phyloP scores from a whole-genome alignment of 2,329 filamentous ascomycete species.

The Fusarium cicatricum region DNA sequence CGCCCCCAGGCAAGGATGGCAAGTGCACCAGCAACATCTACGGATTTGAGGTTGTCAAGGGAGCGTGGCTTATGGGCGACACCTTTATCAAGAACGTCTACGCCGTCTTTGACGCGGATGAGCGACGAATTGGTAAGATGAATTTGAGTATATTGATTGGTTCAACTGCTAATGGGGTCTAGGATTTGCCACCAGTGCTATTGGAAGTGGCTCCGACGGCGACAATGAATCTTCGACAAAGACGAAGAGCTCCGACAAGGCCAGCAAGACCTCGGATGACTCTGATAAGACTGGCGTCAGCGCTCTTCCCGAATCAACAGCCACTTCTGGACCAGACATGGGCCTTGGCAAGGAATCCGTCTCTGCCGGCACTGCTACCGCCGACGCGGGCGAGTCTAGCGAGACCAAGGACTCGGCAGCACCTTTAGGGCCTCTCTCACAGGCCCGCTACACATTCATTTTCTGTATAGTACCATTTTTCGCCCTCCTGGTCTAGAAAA shows the following conservation, averaged over 20 bases:
- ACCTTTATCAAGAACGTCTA: slow-evolving; percentile 93
- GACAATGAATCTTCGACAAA: slow-evolving; percentile 15
- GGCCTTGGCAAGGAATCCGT: slow-evolving; percentile 39
- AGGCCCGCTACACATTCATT: slow-evolving; percentile 38
- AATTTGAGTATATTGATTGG: fast-evolving
- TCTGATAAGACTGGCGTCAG: slow-evolving; percentile 26
- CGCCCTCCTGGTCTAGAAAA: slow-evolving; percentile 34
- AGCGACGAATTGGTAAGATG: slow-evolving; percentile 66
- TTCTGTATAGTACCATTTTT: slow-evolving; percentile 42
- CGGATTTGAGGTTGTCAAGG: slow-evolving; percentile 71
- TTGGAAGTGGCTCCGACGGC: slow-evolving; percentile 18
- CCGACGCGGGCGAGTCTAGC: slow-evolving; percentile 23
- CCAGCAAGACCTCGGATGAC: slow-evolving; percentile 25
- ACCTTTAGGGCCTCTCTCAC: slow-evolving; percentile 24
- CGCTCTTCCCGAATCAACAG: slow-evolving; percentile 20
- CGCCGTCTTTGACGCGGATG: slow-evolving; percentile 80
- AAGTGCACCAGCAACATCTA: slow-evolving; percentile 77
- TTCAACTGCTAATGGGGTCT: slow-evolving; percentile 12
- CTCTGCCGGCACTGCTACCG: slow-evolving; percentile 34
- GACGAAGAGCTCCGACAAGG: slow-evolving; percentile 15
- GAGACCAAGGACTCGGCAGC: slow-evolving; percentile 39
- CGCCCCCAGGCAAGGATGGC: slow-evolving; percentile 52
- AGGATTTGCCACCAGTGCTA: slow-evolving; percentile 36
- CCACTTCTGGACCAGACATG: slow-evolving; percentile 25
- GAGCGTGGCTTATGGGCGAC: slow-evolving; percentile 83